Conservation (phyloP, 306 rosid species). For the Canavalia ensiformis region DNA sequence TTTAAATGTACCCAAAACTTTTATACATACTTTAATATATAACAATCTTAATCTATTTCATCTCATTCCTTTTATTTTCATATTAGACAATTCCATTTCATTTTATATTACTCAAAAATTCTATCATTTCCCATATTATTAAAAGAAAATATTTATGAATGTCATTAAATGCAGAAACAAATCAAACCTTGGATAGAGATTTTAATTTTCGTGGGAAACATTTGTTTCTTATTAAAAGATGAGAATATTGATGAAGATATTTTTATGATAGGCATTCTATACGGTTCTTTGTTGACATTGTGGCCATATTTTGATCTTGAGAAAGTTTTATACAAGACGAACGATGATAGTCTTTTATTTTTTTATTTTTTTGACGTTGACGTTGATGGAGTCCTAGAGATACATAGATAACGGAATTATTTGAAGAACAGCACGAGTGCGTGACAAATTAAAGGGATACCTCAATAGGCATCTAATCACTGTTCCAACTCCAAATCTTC, state of each 20-base stretch:
- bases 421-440: not conserved
- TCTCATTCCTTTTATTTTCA: too few species aligned
- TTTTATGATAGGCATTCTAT: not conserved
- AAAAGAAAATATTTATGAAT: too few species aligned
- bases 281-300: not conserved
- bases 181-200: not conserved
- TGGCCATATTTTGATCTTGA: not conserved
- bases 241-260: not conserved
- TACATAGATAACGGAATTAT: not conserved
- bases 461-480: not conserved
- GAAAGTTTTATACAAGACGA: not conserved
- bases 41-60: too few species aligned
- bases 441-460: not conserved
- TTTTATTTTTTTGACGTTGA: too few species aligned
- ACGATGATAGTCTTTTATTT: not conserved
- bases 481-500: not conserved
- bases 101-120: too few species aligned
- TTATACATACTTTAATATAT: too few species aligned
- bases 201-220: not conserved
- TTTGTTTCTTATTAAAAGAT: not conserved
- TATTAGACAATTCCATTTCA: too few species aligned
- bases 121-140: too few species aligned
- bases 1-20: too few species aligned
- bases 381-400: too few species aligned
- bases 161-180: not conserved